Evolutionary conservation across 2,329 filamentous ascomycete species (phyloP).

Genomic region (Cladophialophora chaetospira): DNA sequence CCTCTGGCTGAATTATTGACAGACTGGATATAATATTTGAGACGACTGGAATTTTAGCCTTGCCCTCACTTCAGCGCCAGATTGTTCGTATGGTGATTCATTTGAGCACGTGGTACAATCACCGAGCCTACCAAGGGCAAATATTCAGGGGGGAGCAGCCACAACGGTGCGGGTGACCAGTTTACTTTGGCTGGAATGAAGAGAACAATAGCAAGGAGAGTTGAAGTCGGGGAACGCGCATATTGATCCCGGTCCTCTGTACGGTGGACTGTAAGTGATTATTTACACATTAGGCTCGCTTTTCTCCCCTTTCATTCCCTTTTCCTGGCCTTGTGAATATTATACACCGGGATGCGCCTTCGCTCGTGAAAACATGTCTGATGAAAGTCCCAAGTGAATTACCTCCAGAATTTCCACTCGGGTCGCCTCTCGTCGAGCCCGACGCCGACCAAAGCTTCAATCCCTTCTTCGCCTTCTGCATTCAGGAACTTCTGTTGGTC

Average conservation of each 20-base stretch:
- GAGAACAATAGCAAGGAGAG: slow-evolving; percentile 24
- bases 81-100: too few species aligned
- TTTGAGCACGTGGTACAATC: too few species aligned
- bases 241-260: background rate
- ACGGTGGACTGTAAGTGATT: too few species aligned
- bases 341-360: slow-evolving; percentile 23
- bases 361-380: slow-evolving; percentile 26
- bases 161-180: too few species aligned
- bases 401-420: slow-evolving; percentile 84
- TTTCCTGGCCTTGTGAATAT: too few species aligned
- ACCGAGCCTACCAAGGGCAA: too few species aligned
- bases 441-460: slow-evolving; percentile 85
- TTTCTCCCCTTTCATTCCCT: too few species aligned
- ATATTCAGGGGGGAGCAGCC: too few species aligned
- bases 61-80: too few species aligned
- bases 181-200: slow-evolving; percentile 19
- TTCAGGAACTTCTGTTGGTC: slow-evolving; percentile 85
- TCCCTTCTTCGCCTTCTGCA: slow-evolving; percentile 78
- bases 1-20: background rate
- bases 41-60: too few species aligned
- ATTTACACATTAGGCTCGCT: too few species aligned
- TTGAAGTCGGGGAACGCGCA: background rate
- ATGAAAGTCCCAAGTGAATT: slow-evolving; percentile 15
- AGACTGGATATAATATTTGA: too few species aligned
- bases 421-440: slow-evolving; percentile 68